Conservation (phyloP, 1,284 basidiomycete genomes). For the Austroboletus niveus region DNA sequence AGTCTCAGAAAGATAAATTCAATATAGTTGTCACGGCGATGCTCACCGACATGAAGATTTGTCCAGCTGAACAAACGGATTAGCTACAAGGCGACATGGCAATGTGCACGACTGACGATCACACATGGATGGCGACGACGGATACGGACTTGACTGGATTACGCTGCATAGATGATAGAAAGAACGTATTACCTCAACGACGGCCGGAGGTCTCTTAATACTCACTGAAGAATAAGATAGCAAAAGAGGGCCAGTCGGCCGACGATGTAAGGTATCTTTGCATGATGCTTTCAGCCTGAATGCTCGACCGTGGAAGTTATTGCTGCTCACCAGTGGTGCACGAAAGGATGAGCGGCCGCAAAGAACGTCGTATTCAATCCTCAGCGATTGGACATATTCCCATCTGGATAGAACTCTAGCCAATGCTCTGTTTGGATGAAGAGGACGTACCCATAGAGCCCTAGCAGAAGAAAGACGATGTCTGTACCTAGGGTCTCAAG, state of each 20-base stretch:
- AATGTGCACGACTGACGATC: constrained; percentile 11
- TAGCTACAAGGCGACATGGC: background rate
- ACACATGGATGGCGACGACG: constrained; percentile 1
- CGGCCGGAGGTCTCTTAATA: background rate
- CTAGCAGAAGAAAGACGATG: constrained; percentile 7
- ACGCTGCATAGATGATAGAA: constrained; percentile 6
- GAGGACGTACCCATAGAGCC: constrained; percentile 14
- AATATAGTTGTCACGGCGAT: background rate
- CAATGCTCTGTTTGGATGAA: background rate
- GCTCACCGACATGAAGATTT: constrained; percentile 5
- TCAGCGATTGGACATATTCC: constrained; percentile 18
- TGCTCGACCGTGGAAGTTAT: background rate
- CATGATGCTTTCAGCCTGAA: background rate
- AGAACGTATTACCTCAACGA: background rate
- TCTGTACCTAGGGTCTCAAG: background rate
- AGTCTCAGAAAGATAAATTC: background rate
- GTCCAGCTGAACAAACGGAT: constrained; percentile 3
- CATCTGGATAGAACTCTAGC: background rate
- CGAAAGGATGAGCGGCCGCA: constrained; percentile 15
- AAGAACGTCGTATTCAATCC: constrained; percentile 17
- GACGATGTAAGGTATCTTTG: constrained; percentile 18
- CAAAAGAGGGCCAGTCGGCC: constrained; percentile 13
- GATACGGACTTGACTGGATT: background rate
- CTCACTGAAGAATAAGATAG: constrained; percentile 17
- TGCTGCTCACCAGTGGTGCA: constrained; percentile 17